These are phyloP conservation scores for Gossypium laxum DNA, from an alignment of 441 rosid species.

Conservation along the genomic window DNA sequence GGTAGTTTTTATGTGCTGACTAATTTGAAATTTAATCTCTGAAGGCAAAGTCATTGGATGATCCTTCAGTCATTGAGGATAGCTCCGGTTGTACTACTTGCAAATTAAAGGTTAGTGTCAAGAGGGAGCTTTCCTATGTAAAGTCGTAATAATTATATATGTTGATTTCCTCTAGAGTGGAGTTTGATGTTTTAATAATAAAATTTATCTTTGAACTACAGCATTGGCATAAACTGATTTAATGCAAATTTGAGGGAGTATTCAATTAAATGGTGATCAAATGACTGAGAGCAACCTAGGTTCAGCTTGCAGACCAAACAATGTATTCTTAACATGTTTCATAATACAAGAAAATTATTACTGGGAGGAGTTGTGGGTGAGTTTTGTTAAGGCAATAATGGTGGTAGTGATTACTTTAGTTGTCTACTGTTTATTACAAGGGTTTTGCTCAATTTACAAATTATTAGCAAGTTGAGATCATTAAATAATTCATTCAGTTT, in stretches of 20 bases:
- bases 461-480: neutral
- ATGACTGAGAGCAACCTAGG: constrained; percentile 2
- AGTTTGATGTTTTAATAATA: neutral
- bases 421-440: neutral
- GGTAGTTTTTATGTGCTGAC: constrained; percentile 14
- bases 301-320: constrained; percentile 9
- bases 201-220: constrained; percentile 3
- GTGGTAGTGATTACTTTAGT: neutral
- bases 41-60: constrained; percentile 41
- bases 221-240: neutral
- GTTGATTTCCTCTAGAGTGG: neutral
- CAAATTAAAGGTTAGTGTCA: constrained; percentile 59
- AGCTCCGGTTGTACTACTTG: constrained; percentile 41
- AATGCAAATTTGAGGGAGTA: neutral
- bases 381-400: neutral
- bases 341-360: neutral
- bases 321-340: neutral
- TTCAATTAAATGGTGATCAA: neutral
- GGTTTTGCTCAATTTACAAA: neutral
- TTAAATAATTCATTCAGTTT: neutral
- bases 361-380: neutral
- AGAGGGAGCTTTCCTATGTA: constrained; percentile 9
- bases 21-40: constrained; percentile 20
- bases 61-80: constrained; percentile 29
- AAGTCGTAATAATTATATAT: neutral